phyloP scores from a whole-genome alignment of 176 grass and related monocot genomes.

The Avena atlantica region DNA sequence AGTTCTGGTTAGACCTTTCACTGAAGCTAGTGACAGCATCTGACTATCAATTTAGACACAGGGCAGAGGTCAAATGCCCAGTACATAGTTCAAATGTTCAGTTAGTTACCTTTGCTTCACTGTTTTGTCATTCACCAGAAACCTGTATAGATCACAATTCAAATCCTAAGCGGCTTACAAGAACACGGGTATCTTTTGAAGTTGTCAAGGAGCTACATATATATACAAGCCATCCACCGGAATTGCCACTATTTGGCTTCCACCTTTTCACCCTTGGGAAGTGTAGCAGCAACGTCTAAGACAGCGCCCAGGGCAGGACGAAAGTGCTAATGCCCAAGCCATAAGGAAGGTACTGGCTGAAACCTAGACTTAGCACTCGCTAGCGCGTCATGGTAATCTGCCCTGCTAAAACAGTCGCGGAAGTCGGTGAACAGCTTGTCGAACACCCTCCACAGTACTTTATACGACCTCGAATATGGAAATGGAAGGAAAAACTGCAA shows the following conservation, averaged over 20 bases:
- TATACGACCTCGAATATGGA: slow-evolving; percentile 86
- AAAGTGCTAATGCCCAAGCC: slow-evolving; percentile 73
- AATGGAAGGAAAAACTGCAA: slow-evolving; percentile 96
- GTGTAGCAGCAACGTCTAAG: slow-evolving; percentile 13
- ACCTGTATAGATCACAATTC: background rate
- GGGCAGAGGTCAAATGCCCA: background rate
- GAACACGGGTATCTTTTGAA: background rate
- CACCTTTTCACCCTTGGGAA: slow-evolving; percentile 14
- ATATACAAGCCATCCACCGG: background rate
- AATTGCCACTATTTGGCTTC: background rate
- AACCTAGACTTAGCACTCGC: slow-evolving; percentile 83
- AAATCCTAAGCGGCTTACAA: slow-evolving; percentile 2
- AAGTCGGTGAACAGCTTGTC: slow-evolving; percentile 98
- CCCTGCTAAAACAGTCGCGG: slow-evolving; percentile 75
- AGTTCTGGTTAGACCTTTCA: too few species aligned
- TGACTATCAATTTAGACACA: too few species aligned
- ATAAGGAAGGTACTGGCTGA: slow-evolving; percentile 77
- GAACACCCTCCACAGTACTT: slow-evolving; percentile 89
- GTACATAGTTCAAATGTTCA: background rate
- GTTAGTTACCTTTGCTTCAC: background rate
- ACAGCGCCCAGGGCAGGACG: slow-evolving; percentile 4
- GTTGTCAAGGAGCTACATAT: slow-evolving; percentile 15
- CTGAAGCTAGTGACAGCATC: too few species aligned
- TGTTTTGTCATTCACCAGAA: background rate
- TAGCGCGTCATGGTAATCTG: slow-evolving; percentile 73